These are phyloP conservation scores for Xylariaceae sp. DNA, from an alignment of 2,329 filamentous ascomycete species.

Conservation along the genomic window DNA sequence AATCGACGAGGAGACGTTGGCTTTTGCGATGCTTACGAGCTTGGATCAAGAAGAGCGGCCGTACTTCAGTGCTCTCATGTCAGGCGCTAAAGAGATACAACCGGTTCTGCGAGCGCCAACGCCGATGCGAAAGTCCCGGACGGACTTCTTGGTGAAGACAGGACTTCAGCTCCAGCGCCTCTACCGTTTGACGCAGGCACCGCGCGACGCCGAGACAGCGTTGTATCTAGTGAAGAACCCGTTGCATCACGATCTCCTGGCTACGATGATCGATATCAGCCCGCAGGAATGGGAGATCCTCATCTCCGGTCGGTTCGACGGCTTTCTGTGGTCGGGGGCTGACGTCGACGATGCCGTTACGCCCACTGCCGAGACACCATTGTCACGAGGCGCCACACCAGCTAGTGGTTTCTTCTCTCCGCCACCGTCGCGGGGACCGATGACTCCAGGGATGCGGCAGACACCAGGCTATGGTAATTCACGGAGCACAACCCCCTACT, in stretches of 20 bases:
- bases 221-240: constrained; percentile 82
- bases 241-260: constrained; percentile 75
- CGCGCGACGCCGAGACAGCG: constrained; percentile 79
- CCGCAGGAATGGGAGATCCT: constrained; percentile 95
- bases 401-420: constrained; percentile 41
- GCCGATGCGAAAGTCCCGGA: constrained; percentile 58
- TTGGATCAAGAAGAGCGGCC: constrained; percentile 70
- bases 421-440: constrained; percentile 35
- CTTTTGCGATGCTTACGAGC: constrained; percentile 89
- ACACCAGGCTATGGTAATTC: constrained; percentile 38
- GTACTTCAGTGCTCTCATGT: constrained; percentile 75
- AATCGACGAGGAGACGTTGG: constrained; percentile 88
- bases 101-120: constrained; percentile 61
- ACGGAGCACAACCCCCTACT: constrained; percentile 44
- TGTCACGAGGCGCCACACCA: constrained; percentile 51
- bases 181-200: constrained; percentile 67
- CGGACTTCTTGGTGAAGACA: constrained; percentile 68
- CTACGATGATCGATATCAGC: constrained; percentile 82
- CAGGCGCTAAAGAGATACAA: constrained; percentile 52
- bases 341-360: constrained; percentile 50
- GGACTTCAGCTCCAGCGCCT: constrained; percentile 76
- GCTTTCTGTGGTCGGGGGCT: constrained; percentile 89
- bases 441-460: constrained; percentile 38
- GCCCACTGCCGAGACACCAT: constrained; percentile 37
- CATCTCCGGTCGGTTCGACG: constrained; percentile 88